A percentile compares a stretch with the other conserved stretches of the same genome.
Evolutionary conservation across 1,139 yeast species (phyloP).

Genomic region (Kurtzmaniella quercitrusa): DNA sequence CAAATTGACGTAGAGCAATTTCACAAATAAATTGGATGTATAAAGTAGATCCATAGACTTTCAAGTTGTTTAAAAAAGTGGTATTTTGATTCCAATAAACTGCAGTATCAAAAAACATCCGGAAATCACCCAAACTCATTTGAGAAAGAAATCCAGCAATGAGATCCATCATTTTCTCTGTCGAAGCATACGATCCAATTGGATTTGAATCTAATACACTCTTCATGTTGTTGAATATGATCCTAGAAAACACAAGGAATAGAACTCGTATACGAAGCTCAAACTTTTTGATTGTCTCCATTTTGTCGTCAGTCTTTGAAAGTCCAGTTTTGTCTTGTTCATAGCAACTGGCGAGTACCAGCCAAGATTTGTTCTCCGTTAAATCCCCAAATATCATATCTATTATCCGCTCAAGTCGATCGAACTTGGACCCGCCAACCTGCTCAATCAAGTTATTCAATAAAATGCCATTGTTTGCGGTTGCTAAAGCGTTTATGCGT

Average conservation of each 20-base stretch:
- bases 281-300: constrained; percentile 1
- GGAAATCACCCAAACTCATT: not conserved
- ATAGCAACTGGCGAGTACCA: constrained; percentile 22
- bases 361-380: not conserved
- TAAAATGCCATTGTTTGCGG: not conserved
- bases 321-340: constrained; percentile 17
- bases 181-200: not conserved
- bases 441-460: constrained; percentile 1
- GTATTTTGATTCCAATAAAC: not conserved
- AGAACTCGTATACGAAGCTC: not conserved
- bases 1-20: not conserved
- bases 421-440: constrained; percentile 3
- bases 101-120: not conserved
- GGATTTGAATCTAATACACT: not conserved
- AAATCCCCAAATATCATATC: constrained; percentile 29
- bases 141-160: not conserved
- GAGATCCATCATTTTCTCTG: not conserved
- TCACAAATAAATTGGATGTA: not conserved
- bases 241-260: not conserved
- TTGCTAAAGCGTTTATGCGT: not conserved
- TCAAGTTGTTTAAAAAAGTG: not conserved
- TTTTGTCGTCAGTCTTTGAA: not conserved
- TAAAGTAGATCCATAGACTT: not conserved
- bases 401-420: constrained; percentile 32
- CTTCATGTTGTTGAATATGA: constrained; percentile 18